A percentile compares a stretch with the other conserved stretches of the same genome.
Conservation (phyloP, 768 basidiomycete species). For the Mycena floridula region DNA sequence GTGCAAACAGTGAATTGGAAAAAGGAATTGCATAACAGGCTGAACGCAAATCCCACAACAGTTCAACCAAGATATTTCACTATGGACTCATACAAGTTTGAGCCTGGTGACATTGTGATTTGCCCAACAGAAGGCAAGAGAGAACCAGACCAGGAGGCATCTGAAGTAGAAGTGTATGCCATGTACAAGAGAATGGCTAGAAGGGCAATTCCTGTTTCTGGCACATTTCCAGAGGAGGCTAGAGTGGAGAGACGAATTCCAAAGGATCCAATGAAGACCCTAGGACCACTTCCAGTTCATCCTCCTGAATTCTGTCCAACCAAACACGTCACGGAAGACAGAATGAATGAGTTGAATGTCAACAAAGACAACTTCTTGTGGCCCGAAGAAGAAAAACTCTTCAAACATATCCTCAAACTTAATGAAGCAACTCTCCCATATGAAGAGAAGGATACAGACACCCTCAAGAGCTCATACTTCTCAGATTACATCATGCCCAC, state of each 20-base stretch:
- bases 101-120: not conserved
- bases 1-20: no score
- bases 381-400: slow-evolving; percentile 28
- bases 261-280: slow-evolving; percentile 23
- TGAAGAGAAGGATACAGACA: slow-evolving; percentile 18
- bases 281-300: slow-evolving; percentile 18
- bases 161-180: slow-evolving; percentile 3
- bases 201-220: slow-evolving; percentile 25
- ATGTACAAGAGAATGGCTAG: slow-evolving; percentile 28
- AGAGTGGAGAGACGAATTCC: slow-evolving; percentile 22
- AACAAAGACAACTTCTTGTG: slow-evolving; percentile 25
- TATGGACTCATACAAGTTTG: not conserved
- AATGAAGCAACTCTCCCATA: slow-evolving; percentile 30
- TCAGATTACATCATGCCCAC: slow-evolving; percentile 14
- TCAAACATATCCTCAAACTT: slow-evolving; percentile 20
- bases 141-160: not conserved
- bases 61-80: not conserved
- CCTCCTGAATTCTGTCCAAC: slow-evolving; percentile 28
- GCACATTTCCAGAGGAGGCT: slow-evolving; percentile 25
- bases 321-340: slow-evolving; percentile 16
- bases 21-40: no score
- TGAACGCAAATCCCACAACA: no score
- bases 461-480: slow-evolving; percentile 13
- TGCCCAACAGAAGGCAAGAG: not conserved
- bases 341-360: slow-evolving; percentile 16